A percentile compares a stretch with the other conserved stretches of the same genome.
phyloP scores from a whole-genome alignment of 352 stramenopile species.

The Blastocystis hominis region DNA sequence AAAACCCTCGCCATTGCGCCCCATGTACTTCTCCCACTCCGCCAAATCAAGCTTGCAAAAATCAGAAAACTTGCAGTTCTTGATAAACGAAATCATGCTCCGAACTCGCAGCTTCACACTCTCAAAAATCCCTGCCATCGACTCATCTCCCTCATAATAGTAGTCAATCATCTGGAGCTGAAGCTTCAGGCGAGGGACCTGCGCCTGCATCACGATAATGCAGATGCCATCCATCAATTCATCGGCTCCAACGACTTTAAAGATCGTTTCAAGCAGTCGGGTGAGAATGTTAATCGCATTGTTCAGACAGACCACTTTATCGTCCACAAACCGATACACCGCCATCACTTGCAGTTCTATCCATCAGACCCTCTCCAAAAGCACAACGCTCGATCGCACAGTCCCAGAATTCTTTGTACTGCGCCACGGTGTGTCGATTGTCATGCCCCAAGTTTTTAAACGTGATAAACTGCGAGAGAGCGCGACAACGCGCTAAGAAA shows the following conservation, averaged over 20 bases:
- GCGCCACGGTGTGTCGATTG: conserved; percentile 33
- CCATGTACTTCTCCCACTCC: conserved; percentile 23
- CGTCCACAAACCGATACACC: conserved; percentile 11
- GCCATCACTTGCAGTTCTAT: conserved; percentile 39
- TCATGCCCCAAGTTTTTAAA: conserved; percentile 45
- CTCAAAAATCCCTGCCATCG: conserved; percentile 1
- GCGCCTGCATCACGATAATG: neutral
- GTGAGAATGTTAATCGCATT: conserved; percentile 52
- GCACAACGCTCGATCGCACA: conserved; percentile 25
- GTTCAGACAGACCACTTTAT: conserved; percentile 32
- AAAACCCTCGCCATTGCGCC: neutral
- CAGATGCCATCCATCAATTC: conserved; percentile 48
- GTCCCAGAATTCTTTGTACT: conserved; percentile 52
- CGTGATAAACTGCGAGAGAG: conserved; percentile 16
- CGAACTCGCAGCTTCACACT: conserved; percentile 46
- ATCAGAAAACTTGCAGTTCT: neutral
- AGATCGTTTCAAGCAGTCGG: conserved; percentile 30
- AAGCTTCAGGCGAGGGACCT: conserved; percentile 24
- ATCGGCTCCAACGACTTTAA: conserved; percentile 25
- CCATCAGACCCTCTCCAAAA: neutral
- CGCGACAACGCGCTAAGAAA: conserved; percentile 13
- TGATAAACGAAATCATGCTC: conserved; percentile 41
- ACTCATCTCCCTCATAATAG: conserved; percentile 20
- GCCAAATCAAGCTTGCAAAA: neutral
- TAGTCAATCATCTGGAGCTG: conserved; percentile 47